Percentiles rank a stretch among this genome's conserved stretches.
Conservation (phyloP, 2,329 filamentous ascomycete species). For the Dendryphion nanum region DNA sequence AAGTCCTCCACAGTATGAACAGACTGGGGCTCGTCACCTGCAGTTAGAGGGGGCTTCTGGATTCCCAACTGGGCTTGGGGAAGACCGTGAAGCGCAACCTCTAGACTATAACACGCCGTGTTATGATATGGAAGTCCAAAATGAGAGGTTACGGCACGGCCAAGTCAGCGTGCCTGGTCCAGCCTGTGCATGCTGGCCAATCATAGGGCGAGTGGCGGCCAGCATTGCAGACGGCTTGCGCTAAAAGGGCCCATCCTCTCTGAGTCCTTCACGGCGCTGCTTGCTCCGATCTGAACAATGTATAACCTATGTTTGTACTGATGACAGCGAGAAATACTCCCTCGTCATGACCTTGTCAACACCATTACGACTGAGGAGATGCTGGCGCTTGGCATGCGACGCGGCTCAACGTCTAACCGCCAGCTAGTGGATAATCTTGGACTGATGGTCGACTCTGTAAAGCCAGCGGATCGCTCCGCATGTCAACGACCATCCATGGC, state of each 20-base stretch:
- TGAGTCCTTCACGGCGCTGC: constrained; percentile 15
- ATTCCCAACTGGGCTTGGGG: constrained; percentile 18
- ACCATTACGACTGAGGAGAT: background rate
- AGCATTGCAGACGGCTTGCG: constrained; percentile 22
- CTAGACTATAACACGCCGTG: constrained; percentile 23
- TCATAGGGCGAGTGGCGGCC: constrained; percentile 18
- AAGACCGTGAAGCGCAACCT: constrained; percentile 18
- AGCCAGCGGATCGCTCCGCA: constrained; percentile 32
- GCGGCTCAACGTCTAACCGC: constrained; percentile 1
- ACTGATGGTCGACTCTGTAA: constrained; percentile 18
- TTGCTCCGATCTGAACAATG: constrained; percentile 21
- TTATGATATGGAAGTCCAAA: constrained; percentile 24
- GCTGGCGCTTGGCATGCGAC: background rate
- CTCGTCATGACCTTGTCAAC: background rate
- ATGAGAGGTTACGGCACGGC: constrained; percentile 16
- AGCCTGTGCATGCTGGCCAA: constrained; percentile 11
- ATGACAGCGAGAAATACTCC: constrained; percentile 14
- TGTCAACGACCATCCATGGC: constrained; percentile 21
- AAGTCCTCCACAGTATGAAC: constrained; percentile 20
- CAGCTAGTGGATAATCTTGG: constrained; percentile 12
- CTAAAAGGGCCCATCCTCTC: constrained; percentile 14
- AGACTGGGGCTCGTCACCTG: constrained; percentile 20
- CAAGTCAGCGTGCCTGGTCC: constrained; percentile 19
- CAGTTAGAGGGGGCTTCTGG: constrained; percentile 16
- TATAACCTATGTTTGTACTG: constrained; percentile 10